Conservation (phyloP, 305 asterid genomes). For the Ilex paraguariensis region DNA sequence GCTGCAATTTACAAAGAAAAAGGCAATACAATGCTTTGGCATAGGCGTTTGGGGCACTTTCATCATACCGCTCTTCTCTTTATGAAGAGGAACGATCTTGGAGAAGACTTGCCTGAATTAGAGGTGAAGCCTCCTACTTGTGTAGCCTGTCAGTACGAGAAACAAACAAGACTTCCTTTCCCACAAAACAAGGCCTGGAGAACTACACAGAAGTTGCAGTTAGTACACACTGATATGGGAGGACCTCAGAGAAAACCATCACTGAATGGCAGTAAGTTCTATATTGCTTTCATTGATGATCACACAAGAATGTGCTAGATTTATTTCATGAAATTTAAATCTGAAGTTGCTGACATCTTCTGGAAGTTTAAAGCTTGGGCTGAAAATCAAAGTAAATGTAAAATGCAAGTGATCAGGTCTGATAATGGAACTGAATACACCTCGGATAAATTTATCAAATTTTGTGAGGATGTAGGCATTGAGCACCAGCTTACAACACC, state of each 20-base stretch:
- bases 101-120: not conserved
- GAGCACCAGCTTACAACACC: too few relatives aligned
- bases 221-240: not conserved
- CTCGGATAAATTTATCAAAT: not conserved
- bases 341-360: too few relatives aligned
- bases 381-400: too few relatives aligned
- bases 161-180: not conserved
- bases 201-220: too few relatives aligned
- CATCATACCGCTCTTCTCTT: not conserved
- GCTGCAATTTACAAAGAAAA: not conserved
- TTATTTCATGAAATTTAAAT: too few relatives aligned
- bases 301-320: too few relatives aligned
- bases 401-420: not conserved
- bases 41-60: not conserved
- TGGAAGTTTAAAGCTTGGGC: too few relatives aligned
- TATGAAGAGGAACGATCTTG: not conserved
- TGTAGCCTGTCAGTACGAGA: not conserved
- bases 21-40: not conserved
- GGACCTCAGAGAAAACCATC: not conserved
- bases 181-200: not conserved
- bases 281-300: not conserved
- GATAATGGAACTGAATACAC: not conserved
- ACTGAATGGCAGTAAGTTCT: not conserved
- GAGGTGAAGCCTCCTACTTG: not conserved
- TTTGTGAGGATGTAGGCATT: too few relatives aligned